Evolutionary conservation across 108 stramenopile species (phyloP).

Genomic region (Mayamaea pseudoterrestris): DNA sequence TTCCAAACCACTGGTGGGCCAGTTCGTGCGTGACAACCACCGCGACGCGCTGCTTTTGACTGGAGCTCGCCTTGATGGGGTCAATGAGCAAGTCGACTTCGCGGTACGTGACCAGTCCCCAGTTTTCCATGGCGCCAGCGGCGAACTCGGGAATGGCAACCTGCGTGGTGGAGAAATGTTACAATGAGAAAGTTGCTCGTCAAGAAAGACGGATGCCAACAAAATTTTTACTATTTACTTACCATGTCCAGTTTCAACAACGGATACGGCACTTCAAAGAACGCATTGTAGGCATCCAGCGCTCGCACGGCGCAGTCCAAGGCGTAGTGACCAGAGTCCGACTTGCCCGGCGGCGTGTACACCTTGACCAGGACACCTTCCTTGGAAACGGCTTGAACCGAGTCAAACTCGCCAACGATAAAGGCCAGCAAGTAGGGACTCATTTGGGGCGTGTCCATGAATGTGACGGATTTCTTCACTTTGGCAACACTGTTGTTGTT

Average conservation of each 20-base stretch:
- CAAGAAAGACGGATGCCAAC: too few relatives aligned
- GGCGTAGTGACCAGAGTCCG: conserved; percentile 66
- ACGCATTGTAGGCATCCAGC: conserved; percentile 83
- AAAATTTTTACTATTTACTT: too few relatives aligned
- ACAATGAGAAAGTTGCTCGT: too few relatives aligned
- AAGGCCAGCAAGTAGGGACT: conserved; percentile 88
- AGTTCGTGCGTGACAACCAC: conserved; percentile 96
- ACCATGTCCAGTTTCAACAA: conserved; percentile 94
- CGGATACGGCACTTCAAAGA: conserved; percentile 85
- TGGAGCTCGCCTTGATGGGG: conserved; percentile 52
- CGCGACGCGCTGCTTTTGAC: conserved; percentile 83
- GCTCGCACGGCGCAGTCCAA: conserved; percentile 66
- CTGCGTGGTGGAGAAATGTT: too few relatives aligned
- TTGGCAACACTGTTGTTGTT: conserved; percentile 17
- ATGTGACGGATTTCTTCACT: conserved; percentile 37
- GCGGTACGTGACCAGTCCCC: conserved; percentile 41
- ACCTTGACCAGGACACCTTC: conserved; percentile 82
- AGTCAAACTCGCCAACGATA: conserved; percentile 89
- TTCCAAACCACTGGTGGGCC: conserved; percentile 97
- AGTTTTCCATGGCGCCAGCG: conserved; percentile 89
- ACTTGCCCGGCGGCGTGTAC: conserved; percentile 88
- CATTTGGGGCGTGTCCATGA: conserved; percentile 85
- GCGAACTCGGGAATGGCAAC: conserved; percentile 90
- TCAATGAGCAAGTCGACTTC: conserved; percentile 89
- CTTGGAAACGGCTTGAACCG: conserved; percentile 44